Base-by-base conservation (phyloP, 1,284 basidiomycete genomes). In the Phellopilus nigrolimitatus region DNA sequence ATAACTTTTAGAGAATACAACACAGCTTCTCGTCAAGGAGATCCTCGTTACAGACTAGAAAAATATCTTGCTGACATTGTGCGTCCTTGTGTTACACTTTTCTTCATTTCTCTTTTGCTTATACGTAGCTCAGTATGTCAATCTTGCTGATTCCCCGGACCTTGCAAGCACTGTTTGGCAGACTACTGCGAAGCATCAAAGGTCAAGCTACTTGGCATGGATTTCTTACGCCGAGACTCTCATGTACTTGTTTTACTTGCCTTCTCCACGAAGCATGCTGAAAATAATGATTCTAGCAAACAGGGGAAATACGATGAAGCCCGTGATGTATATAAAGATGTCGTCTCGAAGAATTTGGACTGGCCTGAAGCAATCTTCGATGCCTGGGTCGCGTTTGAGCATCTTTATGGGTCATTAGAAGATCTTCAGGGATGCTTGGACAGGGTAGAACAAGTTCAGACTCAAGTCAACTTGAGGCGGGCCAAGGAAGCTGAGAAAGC, bases 341-440 rank as follows among this genome's bases (percentile, higher is more conserved):
- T 84, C 10, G 78, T 81, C 47, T 70, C 73, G 39, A 86, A 85
- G 63, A 77, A 83, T 39, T 61, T 95, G 36, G 94, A 97, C 67
- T 97, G 93, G 87, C 91, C 94, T 0, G 93, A 97, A 66, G 86
- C 84, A 2, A 72, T 98, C 4, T 91, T 91, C 80, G 88, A 94
- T 53, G 86, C 88, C 0, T 97, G 91, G 85, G 63, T 84, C 3
- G 70, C 76, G 12, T 97, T 98, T 59, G 95, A 98, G 64, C 82
- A 91, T 56, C 69, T 88, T 3, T 75, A 91, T 59, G 95, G 95
- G 0, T 74, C 78, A 6, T 69, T 91, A 5, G 71, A 79, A 36
- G 80, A 84, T 4, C 66, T 97, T 13, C 79, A 91, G 34, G 71
- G 75, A 6, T 85, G 88, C 8, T 66, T 85, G 40, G 79, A 80